A percentile compares a stretch with the other conserved stretches of the same genome.
Conservation (phyloP, 2,329 filamentous ascomycete species). For the Hymenotorrendiella dingleyae region DNA sequence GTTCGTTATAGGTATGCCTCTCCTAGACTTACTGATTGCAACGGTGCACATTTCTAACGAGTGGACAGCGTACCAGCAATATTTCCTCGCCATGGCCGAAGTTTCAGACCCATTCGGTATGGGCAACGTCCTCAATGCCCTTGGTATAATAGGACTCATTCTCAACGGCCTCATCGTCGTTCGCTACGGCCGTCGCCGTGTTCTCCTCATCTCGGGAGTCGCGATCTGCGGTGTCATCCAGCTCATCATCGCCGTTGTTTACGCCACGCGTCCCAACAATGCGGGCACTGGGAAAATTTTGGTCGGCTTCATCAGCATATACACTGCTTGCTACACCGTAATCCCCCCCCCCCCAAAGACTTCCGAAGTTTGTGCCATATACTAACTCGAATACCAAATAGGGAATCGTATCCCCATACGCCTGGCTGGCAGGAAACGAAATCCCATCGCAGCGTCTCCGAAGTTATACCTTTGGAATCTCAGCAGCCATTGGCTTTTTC, state of each 20-base stretch:
- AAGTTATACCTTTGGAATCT: slow-evolving; percentile 50
- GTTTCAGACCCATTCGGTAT: slow-evolving; percentile 51
- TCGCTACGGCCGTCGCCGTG: slow-evolving; percentile 44
- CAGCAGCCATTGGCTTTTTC: slow-evolving; percentile 48
- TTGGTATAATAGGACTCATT: slow-evolving; percentile 48
- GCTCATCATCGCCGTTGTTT: slow-evolving; percentile 48
- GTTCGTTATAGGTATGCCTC: slow-evolving; percentile 44
- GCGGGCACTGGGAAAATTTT: slow-evolving; percentile 35
- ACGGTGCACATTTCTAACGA: neutral
- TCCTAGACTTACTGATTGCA: neutral
- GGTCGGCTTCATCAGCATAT: slow-evolving; percentile 39
- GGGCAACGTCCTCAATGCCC: slow-evolving; percentile 46
- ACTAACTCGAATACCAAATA: neutral
- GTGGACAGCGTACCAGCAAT: slow-evolving; percentile 44
- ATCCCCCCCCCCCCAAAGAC: too few species aligned
- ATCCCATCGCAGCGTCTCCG: slow-evolving; percentile 50
- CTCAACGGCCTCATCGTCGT: slow-evolving; percentile 48
- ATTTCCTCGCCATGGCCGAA: slow-evolving; percentile 54
- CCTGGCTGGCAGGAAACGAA: slow-evolving; percentile 53
- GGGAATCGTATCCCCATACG: slow-evolving; percentile 38
- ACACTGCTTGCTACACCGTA: slow-evolving; percentile 20
- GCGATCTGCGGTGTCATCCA: slow-evolving; percentile 46
- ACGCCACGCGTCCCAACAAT: slow-evolving; percentile 38
- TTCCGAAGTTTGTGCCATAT: too few species aligned
- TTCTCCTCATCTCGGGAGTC: slow-evolving; percentile 47